Evolutionary conservation across 2,329 filamentous ascomycete genomes (phyloP).

Genomic region (Juglanconis juglandina): DNA sequence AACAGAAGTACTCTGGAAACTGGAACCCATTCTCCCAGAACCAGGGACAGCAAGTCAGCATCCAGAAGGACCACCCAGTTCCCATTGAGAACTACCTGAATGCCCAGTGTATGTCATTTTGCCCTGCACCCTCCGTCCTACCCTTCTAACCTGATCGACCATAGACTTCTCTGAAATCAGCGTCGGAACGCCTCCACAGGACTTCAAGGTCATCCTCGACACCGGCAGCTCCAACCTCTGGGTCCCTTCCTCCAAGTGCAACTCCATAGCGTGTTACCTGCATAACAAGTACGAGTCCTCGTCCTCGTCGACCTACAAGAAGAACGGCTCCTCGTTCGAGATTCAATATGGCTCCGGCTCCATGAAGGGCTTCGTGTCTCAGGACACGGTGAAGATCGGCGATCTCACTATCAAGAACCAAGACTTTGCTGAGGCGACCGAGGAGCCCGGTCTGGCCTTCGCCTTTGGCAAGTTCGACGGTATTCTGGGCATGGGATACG

Average conservation of each 20-base stretch:
- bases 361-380: slow-evolving; percentile 88
- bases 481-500: slow-evolving; percentile 90
- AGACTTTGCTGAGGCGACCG: slow-evolving; percentile 93
- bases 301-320: slow-evolving; percentile 83
- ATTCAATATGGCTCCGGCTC: slow-evolving; percentile 95
- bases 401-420: slow-evolving; percentile 85
- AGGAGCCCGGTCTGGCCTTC: slow-evolving; percentile 93
- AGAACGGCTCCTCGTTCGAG: slow-evolving; percentile 88
- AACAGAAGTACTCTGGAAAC: slow-evolving; percentile 91
- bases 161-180: slow-evolving; percentile 95
- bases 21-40: slow-evolving; percentile 16
- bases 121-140: background rate
- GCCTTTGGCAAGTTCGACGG: slow-evolving; percentile 97
- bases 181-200: slow-evolving; percentile 86
- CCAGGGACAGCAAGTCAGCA: slow-evolving; percentile 12
- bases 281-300: slow-evolving; percentile 95
- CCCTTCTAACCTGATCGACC: background rate
- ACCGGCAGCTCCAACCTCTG: slow-evolving; percentile 99
- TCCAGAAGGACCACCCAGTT: slow-evolving; percentile 64
- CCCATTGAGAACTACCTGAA: slow-evolving; percentile 98
- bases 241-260: slow-evolving; percentile 88
- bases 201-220: slow-evolving; percentile 97
- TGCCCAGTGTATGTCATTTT: slow-evolving; percentile 78
- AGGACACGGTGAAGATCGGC: slow-evolving; percentile 82
- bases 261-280: slow-evolving; percentile 95